Evolutionary conservation across 2,329 filamentous ascomycete genomes (phyloP).

Genomic region (Monosporascus sp.): DNA sequence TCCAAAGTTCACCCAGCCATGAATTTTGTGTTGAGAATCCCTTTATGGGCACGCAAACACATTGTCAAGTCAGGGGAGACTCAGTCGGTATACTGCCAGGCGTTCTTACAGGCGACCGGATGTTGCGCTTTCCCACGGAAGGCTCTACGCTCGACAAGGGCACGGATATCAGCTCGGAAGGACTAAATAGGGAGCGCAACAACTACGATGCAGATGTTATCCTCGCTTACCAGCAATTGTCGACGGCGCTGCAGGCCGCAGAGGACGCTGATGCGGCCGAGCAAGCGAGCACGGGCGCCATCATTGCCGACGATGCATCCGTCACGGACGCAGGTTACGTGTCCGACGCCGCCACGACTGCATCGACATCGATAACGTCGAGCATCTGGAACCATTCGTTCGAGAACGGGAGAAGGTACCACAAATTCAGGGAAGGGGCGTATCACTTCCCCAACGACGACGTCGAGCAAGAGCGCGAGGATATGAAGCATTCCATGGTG

Average conservation of each 20-base stretch:
- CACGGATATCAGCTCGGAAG: neutral
- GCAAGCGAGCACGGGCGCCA: constrained; percentile 6
- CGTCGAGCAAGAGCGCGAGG: constrained; percentile 38
- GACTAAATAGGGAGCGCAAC: neutral
- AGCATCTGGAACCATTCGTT: constrained; percentile 36
- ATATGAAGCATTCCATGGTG: constrained; percentile 22
- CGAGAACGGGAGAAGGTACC: constrained; percentile 38
- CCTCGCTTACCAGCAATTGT: neutral
- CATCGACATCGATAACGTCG: constrained; percentile 27
- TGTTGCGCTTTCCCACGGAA: neutral
- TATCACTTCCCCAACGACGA: constrained; percentile 39
- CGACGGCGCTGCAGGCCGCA: constrained; percentile 1
- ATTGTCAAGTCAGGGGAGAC: too few species aligned
- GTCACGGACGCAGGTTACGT: constrained; percentile 16
- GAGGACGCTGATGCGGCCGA: constrained; percentile 7
- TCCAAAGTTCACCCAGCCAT: too few species aligned
- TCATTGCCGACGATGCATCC: constrained; percentile 5
- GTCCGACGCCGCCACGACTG: constrained; percentile 14
- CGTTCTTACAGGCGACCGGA: too few species aligned
- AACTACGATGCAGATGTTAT: neutral
- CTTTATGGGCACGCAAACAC: too few species aligned
- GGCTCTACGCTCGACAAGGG: neutral
- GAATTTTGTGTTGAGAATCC: too few species aligned
- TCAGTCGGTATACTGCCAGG: neutral
- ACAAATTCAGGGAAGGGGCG: constrained; percentile 35